phyloP scores from a whole-genome alignment of 1,284 basidiomycete genomes.

The Ceraceosorus bombacis region DNA sequence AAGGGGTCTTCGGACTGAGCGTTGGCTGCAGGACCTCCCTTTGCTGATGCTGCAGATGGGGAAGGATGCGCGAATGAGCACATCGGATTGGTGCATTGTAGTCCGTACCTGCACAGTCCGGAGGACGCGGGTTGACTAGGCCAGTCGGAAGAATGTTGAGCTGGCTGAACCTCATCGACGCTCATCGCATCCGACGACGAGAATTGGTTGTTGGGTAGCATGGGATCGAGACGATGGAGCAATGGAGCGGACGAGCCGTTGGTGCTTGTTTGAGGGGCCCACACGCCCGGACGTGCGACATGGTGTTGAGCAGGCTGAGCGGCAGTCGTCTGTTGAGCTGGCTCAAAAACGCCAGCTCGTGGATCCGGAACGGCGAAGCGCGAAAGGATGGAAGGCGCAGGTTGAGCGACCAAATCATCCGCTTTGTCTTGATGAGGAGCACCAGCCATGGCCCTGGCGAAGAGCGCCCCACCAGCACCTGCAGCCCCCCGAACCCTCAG shows the following conservation, averaged over 20 bases:
- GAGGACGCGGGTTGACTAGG: slow-evolving; percentile 27
- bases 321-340: slow-evolving; percentile 3
- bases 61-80: slow-evolving; percentile 43
- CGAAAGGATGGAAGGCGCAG: slow-evolving; percentile 32
- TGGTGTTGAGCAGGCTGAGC: background rate
- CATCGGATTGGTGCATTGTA: slow-evolving; percentile 41
- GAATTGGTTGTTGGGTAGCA: slow-evolving; percentile 33
- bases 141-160: slow-evolving; percentile 20
- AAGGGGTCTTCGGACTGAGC: slow-evolving; percentile 29
- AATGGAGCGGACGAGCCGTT: slow-evolving; percentile 18
- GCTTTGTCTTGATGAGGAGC: no score
- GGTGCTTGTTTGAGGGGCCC: no score
- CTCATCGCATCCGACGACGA: background rate
- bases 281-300: background rate
- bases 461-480: no score
- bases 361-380: slow-evolving; percentile 41
- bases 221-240: slow-evolving; percentile 36
- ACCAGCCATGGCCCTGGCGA: no score
- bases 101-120: slow-evolving; percentile 35
- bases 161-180: background rate
- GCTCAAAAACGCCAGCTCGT: slow-evolving; percentile 34
- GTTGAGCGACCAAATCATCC: background rate
- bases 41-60: slow-evolving; percentile 16
- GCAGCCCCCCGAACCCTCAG: no score
- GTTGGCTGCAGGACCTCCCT: slow-evolving; percentile 20